Conservation (phyloP, 2,329 filamentous ascomycete genomes). For the Stagonosporopsis chrysanthemi region DNA sequence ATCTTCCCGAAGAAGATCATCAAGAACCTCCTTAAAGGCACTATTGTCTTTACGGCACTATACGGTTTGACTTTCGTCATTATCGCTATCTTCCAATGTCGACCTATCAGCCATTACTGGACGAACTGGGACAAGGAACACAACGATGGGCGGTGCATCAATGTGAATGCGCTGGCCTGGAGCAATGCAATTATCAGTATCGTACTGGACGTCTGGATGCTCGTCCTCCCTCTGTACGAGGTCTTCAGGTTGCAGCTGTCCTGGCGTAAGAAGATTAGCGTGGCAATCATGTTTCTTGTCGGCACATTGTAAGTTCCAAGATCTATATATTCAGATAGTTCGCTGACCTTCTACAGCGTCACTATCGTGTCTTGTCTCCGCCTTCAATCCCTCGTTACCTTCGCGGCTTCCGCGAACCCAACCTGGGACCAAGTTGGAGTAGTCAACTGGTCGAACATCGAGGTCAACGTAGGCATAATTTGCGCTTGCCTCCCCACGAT, state of each 20-base stretch:
- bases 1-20: constrained; percentile 38
- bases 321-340: constrained; percentile 37
- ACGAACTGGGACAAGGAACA: constrained; percentile 37
- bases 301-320: constrained; percentile 47
- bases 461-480: constrained; percentile 55
- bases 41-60: constrained; percentile 35
- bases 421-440: constrained; percentile 53
- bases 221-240: constrained; percentile 45
- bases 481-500: constrained; percentile 56
- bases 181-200: constrained; percentile 46
- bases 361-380: constrained; percentile 56
- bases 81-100: constrained; percentile 42
- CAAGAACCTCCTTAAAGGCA: constrained; percentile 25
- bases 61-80: constrained; percentile 32
- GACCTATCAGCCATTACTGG: constrained; percentile 46
- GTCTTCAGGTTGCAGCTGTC: constrained; percentile 42
- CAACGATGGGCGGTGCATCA: constrained; percentile 43
- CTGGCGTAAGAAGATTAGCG: constrained; percentile 48
- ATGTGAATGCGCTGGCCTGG: constrained; percentile 45
- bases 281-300: constrained; percentile 49
- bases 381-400: constrained; percentile 53
- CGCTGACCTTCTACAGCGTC: constrained; percentile 38
- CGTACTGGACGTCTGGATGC: constrained; percentile 41
- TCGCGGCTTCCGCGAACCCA: constrained; percentile 53
- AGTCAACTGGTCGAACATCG: constrained; percentile 53